Base-by-base conservation (phyloP, 805 yeast species). In the Vanderwaltozyma tropicalis region DNA sequence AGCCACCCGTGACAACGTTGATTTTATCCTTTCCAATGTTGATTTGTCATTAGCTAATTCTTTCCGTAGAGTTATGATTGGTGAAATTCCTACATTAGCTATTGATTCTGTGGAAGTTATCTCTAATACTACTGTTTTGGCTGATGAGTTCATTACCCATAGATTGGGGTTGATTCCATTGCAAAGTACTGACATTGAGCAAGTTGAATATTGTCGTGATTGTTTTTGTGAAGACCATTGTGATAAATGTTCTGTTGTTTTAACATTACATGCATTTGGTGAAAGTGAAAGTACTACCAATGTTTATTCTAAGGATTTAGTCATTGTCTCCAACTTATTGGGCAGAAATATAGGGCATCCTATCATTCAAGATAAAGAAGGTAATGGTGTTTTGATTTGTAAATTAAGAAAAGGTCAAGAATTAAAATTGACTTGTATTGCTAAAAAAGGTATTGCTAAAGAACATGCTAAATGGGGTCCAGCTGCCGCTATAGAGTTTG, bases 381-480 rank as follows among this genome's bases (percentile, higher is more conserved):
- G 75, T 26, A 77, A 79, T 45, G 99, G 99, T 39, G 83, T 89
- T n/a, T 63, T 92, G 39, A 76, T 92, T 48, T 86, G 95, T 64
- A 87, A 89, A 61, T 71, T 92, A 49, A 76, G 95, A 59, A 83
- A 82, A 57, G 89, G 87, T 52, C 99, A 92, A 66, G 96, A 89
- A 57, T 69, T 92, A 50, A 75, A 80, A 49, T 66, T 92, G 42
- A 79, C 80, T 48, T 92, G 99, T 64, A 81, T 92, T 45, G 98
- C 99, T 39, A 92, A 92, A 63, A 92, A 92, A 67, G 98, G 97
- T 31, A 87, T 87, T 41, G 84, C 95, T 35, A 88, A 88, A 59
- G 99, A 92, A 59, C 99, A 92, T 57, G 96, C 98, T 35, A 92
- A 92, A 57, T 92, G 99, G 99, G 80, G 92, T 6, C 96, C 98